A percentile compares a stretch with the other conserved stretches of the same genome.
These are phyloP conservation scores for Xylaria nigripes DNA, from an alignment of 495 filamentous ascomycete species.

Conservation along the genomic window DNA sequence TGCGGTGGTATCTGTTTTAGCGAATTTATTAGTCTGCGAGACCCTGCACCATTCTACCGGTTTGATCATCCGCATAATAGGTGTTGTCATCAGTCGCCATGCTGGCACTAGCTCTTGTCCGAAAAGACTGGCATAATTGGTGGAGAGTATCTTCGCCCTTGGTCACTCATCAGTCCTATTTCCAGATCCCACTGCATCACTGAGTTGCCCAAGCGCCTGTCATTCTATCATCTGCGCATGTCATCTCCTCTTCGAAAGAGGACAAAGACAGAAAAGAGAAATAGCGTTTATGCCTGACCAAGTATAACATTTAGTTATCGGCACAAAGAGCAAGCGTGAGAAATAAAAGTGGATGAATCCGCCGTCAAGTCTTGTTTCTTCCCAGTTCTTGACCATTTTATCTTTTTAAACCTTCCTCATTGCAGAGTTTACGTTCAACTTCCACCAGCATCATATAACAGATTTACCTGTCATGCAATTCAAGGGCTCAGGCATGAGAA, in stretches of 20 bases:
- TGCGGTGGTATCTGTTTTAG: not conserved
- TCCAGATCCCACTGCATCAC: not conserved
- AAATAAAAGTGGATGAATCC: not conserved
- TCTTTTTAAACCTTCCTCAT: slow-evolving; percentile 8
- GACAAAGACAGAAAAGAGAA: not conserved
- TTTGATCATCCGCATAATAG: not conserved
- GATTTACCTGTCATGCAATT: slow-evolving; percentile 12
- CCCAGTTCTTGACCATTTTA: slow-evolving; percentile 6
- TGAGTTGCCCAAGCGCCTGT: not conserved
- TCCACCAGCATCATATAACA: slow-evolving; percentile 13
- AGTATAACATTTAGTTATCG: not conserved
- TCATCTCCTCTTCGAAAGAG: not conserved
- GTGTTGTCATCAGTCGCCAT: not conserved
- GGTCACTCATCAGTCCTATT: not conserved
- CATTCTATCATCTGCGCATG: not conserved
- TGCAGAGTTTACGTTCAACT: slow-evolving; percentile 17
- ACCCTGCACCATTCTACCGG: not conserved
- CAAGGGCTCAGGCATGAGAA: slow-evolving; percentile 20
- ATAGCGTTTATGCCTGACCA: not conserved
- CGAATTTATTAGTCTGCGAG: not conserved
- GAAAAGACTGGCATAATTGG: not conserved
- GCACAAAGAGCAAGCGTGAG: not conserved
- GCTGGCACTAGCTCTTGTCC: not conserved
- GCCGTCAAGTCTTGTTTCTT: not conserved
- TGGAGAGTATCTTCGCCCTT: not conserved